Conservation (phyloP, 192 early-diverging fungal species). For the Funneliformis geosporum region DNA sequence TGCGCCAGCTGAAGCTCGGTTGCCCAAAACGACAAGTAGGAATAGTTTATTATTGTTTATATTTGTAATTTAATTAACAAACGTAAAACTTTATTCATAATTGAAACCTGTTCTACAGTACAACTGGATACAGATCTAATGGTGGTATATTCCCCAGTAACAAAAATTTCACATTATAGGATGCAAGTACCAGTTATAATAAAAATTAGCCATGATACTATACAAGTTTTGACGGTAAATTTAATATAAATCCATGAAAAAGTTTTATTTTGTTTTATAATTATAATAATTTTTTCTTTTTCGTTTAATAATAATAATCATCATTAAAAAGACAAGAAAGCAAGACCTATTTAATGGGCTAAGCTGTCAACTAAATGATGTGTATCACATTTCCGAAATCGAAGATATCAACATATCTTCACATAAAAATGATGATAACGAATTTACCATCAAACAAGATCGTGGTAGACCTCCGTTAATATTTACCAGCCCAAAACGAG, state of each 20-base stretch:
- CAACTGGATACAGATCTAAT: constrained; percentile 73
- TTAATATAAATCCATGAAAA: neutral
- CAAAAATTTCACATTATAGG: constrained; percentile 66
- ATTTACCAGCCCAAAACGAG: constrained; percentile 75
- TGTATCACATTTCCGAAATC: constrained; percentile 83
- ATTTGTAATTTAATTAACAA: neutral
- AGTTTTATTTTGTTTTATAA: neutral
- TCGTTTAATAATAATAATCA: too few species aligned
- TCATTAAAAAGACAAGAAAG: constrained; percentile 50
- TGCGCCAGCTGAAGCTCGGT: constrained; percentile 65
- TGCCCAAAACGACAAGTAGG: constrained; percentile 72
- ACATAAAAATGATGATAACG: constrained; percentile 64
- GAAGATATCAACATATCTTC: constrained; percentile 60
- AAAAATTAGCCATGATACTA: constrained; percentile 77
- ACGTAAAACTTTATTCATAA: neutral
- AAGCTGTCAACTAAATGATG: constrained; percentile 78
- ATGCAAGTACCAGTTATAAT: constrained; percentile 73
- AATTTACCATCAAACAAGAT: constrained; percentile 81
- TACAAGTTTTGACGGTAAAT: constrained; percentile 73
- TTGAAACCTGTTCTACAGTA: constrained; percentile 31
- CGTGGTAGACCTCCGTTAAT: constrained; percentile 61
- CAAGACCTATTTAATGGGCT: constrained; percentile 76
- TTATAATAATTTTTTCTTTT: neutral
- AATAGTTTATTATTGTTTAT: neutral
- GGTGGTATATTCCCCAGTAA: constrained; percentile 64